Conservation (phyloP, 2,329 filamentous ascomycete genomes). For the Fusarium aywerte region DNA sequence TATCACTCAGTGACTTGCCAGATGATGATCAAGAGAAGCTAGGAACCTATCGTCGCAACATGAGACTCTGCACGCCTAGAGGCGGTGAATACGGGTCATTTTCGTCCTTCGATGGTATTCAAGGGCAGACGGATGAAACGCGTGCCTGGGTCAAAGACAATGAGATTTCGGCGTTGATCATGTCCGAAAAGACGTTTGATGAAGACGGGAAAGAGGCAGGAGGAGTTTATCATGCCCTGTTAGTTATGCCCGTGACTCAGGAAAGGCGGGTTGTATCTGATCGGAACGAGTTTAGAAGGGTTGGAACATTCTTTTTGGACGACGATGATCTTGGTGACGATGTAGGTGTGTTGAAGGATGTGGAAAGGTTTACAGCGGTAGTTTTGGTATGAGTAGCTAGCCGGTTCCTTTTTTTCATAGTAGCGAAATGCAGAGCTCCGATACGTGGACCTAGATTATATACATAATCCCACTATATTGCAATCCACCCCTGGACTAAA, state of each 20-base stretch:
- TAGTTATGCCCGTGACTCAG: background rate
- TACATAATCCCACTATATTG: no score
- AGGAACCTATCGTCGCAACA: background rate
- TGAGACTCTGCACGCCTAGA: constrained; percentile 10
- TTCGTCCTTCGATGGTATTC: background rate
- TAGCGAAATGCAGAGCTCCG: no score
- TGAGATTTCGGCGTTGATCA: background rate
- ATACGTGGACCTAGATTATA: no score
- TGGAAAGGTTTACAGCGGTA: background rate
- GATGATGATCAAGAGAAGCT: background rate
- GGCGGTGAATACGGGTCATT: background rate
- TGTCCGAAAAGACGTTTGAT: background rate
- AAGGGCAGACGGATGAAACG: background rate
- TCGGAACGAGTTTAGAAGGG: background rate
- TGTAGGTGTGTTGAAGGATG: background rate
- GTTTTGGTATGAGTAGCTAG: background rate
- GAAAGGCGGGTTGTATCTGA: background rate
- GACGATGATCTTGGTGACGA: background rate
- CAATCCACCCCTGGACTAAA: no score
- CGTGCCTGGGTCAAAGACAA: background rate
- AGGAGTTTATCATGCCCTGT: background rate
- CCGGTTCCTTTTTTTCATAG: fast-evolving
- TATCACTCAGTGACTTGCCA: background rate
- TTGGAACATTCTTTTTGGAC: background rate
- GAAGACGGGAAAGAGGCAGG: fast-evolving